Evolutionary conservation across 257 asterid species (phyloP), one percentile per base, ranked within the genome.

Genomic region (Cruciata laevipes): DNA sequence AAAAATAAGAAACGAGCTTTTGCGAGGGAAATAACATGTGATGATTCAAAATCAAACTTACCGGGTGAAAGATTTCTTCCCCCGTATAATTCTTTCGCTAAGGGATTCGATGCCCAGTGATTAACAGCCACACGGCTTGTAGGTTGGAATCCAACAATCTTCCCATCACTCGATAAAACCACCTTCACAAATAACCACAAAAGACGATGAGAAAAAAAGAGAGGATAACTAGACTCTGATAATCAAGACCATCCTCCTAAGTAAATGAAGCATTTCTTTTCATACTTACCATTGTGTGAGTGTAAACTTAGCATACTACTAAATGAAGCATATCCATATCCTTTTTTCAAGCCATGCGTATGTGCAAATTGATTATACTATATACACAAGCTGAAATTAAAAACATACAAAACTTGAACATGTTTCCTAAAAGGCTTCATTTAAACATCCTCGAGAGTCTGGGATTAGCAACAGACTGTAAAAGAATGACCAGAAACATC

Each of bases 91-190:
- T 83, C 97, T 80, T 77, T 86, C 49, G 90, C 80, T 69, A 92
- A 59, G 38, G 98, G 98, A 68, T 89, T 92, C 49, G 84, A 82
- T 21, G 96, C 90, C 98, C 97, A 92, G 18, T 83, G 84, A 65
- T 87, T 92, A 10, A 87, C 97, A 69, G 91, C 98, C 57, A 84
- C 83, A 52, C 93, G 83, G 69, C 83, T 89, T 8, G 93, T 83
- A 32, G 97, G 96, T 77, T 86, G 95, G 74, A 92, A 83, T 55
- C 95, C 96, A 60, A 81, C 67, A 63, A 92, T 76, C 12, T 70
- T 77, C 71, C 97, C 81, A 31, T 83, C 87, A 37, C 60, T 61
- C 1, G 95, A 82, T 71, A 89, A 65, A 60, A 86, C 82, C 51
- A 89, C 91, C 97, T 92, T 74, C 20, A 3, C 49, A 7, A 56